Percentiles rank a stretch among this genome's conserved stretches.
Evolutionary conservation across 2,329 filamentous ascomycete genomes (phyloP).

Genomic region (Calycina herbarum): DNA sequence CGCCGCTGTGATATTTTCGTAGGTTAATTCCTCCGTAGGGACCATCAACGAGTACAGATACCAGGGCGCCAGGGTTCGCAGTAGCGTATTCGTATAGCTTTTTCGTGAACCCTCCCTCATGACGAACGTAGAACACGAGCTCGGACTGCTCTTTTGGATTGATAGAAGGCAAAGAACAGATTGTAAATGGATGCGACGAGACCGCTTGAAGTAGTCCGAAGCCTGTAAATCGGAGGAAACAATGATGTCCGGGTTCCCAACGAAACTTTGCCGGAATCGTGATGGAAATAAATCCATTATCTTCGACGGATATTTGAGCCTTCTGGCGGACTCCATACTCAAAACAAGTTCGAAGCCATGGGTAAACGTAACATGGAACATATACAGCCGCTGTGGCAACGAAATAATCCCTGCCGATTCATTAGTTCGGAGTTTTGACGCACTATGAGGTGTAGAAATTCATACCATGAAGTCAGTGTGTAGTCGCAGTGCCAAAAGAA

Average conservation of each 20-base stretch:
- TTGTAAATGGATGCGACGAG: constrained; percentile 91
- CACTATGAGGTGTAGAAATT: no score
- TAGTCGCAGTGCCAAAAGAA: constrained; percentile 96
- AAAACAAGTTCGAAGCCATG: constrained; percentile 71
- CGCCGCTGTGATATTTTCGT: constrained; percentile 5
- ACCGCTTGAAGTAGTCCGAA: constrained; percentile 57
- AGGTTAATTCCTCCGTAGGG: constrained; percentile 18
- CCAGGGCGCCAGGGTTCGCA: neutral
- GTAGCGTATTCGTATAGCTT: constrained; percentile 9
- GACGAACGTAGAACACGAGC: constrained; percentile 19
- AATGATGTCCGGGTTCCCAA: constrained; percentile 89
- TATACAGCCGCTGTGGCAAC: constrained; percentile 77
- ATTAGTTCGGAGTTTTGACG: neutral
- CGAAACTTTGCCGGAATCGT: constrained; percentile 79
- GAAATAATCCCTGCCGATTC: constrained; percentile 58
- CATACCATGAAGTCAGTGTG: constrained; percentile 75
- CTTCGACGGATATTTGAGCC: constrained; percentile 69
- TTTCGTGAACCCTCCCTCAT: constrained; percentile 15
- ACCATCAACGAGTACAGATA: constrained; percentile 21
- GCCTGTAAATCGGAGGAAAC: constrained; percentile 89
- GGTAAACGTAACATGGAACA: constrained; percentile 56
- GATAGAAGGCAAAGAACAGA: constrained; percentile 63
- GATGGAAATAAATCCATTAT: constrained; percentile 88
- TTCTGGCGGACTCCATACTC: constrained; percentile 84
- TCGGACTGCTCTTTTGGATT: neutral